These are phyloP conservation scores for Paramecium octaurelia DNA, from an alignment of 73 alveolate species.

Conservation along the genomic window DNA sequence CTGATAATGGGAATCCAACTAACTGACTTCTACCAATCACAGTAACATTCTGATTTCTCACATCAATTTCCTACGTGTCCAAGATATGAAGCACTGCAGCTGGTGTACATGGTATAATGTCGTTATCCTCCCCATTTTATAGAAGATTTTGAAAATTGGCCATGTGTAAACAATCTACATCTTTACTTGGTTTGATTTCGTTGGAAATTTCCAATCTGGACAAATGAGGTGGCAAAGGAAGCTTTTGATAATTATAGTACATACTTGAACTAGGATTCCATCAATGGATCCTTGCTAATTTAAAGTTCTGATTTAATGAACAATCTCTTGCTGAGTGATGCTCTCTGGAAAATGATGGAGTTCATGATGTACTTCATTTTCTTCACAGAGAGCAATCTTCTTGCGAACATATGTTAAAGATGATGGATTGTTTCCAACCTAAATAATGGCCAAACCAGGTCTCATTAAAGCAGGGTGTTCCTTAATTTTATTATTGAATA, in stretches of 20 bases:
- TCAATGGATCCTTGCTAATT: constrained; percentile 22
- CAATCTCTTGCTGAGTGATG: neutral
- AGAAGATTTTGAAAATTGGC: neutral
- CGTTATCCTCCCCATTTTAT: constrained; percentile 30
- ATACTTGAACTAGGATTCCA: constrained; percentile 75
- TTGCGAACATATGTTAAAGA: constrained; percentile 18
- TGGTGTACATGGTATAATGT: constrained; percentile 60
- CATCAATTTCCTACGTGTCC: constrained; percentile 4
- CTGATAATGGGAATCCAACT: constrained; percentile 78
- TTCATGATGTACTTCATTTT: neutral
- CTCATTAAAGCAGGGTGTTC: neutral
- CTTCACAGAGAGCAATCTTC: constrained; percentile 23
- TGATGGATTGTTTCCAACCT: constrained; percentile 54
- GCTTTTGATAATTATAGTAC: neutral
- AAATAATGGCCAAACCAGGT: constrained; percentile 55
- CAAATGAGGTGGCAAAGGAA: constrained; percentile 77
- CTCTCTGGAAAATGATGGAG: constrained; percentile 27
- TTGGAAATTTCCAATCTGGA: constrained; percentile 59
- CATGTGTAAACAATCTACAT: constrained; percentile 68
- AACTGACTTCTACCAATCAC: constrained; percentile 67
- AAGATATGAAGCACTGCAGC: constrained; percentile 55
- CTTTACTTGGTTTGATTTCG: constrained; percentile 67
- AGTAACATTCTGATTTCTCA: constrained; percentile 59
- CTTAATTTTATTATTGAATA: neutral
- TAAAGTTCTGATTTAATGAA: neutral